Base-by-base conservation (phyloP, 345 rosid genomes). In the Euphorbia peplus region DNA sequence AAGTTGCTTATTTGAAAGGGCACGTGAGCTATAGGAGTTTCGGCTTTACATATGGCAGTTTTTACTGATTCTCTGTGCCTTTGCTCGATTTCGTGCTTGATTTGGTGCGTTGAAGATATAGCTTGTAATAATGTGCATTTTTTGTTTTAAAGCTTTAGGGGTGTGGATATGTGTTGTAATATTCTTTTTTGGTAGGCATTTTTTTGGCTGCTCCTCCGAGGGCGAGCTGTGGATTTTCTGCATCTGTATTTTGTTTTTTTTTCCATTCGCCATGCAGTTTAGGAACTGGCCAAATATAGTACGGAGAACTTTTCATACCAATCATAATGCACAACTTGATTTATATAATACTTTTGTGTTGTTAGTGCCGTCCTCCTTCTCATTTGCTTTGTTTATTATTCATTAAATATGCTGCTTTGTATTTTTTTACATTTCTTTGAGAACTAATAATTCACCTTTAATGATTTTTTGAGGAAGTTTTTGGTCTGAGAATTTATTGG, bases 151-250 rank as follows among this genome's bases (percentile, higher is more conserved):
- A 60, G 18, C 64, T 60, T 28, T 64, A 39, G 63, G 66, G 50
- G 77, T 81, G 82, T 77, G 68, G 79, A 75, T 75, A 76, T 8
- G 83, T 79, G 67, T 65, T 82, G 85, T 77, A 79, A 73, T 79
- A 71, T 78, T 77, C 71, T 78, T 77, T n/a, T 66, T 56, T 50
- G 63, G 60, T 62, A 79, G 69, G 60, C 70, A 57, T 73, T 75
- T 78, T 81, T 50, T 74, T 79, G 73, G 76, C 75, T 67, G 79
- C 64, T 67, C 46, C 28, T 64, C 70, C 70, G 55, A 58, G 67
- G 37, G 72, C 76, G 63, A 44, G 79, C 74, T 26, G 66, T 69
- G 79, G 78, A 73, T 83, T 76, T 78, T 30, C 72, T 76, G 81
- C 60, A 70, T 69, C 46, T 80, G 76, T 76, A 72, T 68, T 75